Evolutionary conservation across 2,329 filamentous ascomycete species (phyloP), one percentile per base, ranked within the genome.

Genomic region (Aciculosporium take): DNA sequence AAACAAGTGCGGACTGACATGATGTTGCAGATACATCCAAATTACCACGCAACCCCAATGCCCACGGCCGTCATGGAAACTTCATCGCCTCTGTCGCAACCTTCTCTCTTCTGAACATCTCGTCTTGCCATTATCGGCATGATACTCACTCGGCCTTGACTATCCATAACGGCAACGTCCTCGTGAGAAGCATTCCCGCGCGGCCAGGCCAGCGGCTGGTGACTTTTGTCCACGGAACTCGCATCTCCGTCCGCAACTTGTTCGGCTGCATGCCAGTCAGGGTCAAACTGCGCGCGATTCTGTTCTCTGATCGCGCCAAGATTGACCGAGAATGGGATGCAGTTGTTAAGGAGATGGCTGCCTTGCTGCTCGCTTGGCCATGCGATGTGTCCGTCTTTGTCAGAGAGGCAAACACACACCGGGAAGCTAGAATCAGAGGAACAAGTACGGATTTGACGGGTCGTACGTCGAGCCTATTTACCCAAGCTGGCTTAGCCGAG

Each of bases 261-360:
- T 96, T 95, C 60, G 87, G 88, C 0, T 82, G 79, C 44, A 84
- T 95, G 75, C 87, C 89, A 0, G 89, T 95, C 10, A 78, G 89
- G 12, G 80, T 93, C 21, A 94, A 91, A 56, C 83, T 87, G 51
- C 74, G 87, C 47, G 74, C 77, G 0, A 51, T 74, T 0, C 50
- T 76, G 3, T 61, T 66, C 48, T 57, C 68, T 30, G 64, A 75
- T 51, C 68, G 66, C 49, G 49, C 67, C 9, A 54, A 65, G 20
- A 65, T 79, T 37, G 59, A 71, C 17, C 81, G 71, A 48, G 71
- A 82, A 40, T 89, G 84, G 76, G 71, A 77, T 23, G 59, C 59
- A 1, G 60, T 94, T 13, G 71, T 74, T 46, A 69, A 64, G 38
- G 61, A 68, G 5, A 52, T 87, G 3, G 67, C 76, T 2, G 72